Evolutionary conservation across 2,329 filamentous ascomycete species (phyloP).

Genomic region (Aureobasidium musti): DNA sequence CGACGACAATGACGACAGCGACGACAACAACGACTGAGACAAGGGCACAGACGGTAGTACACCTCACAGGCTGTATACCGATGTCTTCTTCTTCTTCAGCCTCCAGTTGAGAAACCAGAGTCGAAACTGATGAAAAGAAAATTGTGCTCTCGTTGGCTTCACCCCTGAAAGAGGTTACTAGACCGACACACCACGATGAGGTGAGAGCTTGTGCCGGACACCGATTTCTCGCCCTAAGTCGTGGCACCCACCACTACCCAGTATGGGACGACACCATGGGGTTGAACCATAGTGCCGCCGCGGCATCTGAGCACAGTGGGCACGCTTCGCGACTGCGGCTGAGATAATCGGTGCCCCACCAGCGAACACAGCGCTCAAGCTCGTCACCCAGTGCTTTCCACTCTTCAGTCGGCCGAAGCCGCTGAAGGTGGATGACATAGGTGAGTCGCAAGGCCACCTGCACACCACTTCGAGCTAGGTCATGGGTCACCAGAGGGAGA

Average conservation of each 20-base stretch:
- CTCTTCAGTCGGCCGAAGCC: background rate
- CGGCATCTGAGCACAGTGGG: background rate
- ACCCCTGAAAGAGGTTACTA: constrained; percentile 6
- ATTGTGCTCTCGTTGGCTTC: constrained; percentile 16
- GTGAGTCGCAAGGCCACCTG: background rate
- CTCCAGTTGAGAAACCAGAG: constrained; percentile 1
- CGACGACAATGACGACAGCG: background rate
- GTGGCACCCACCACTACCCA: background rate
- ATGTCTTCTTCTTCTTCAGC: background rate
- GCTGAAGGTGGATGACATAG: background rate
- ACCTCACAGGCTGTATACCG: background rate
- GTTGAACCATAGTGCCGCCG: background rate
- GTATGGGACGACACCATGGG: background rate
- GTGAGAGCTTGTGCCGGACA: constrained; percentile 15
- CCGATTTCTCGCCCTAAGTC: background rate
- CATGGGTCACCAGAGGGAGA: background rate
- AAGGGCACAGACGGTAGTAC: background rate
- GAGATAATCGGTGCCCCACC: background rate
- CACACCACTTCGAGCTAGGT: background rate
- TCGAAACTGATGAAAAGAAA: constrained; percentile 4
- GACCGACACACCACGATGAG: constrained; percentile 21
- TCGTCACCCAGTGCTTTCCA: background rate
- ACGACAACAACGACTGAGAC: background rate
- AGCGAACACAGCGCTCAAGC: background rate
- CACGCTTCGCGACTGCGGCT: background rate